A percentile compares a stretch with the other conserved stretches of the same genome.
phyloP scores from a whole-genome alignment of 192 early-diverging fungal species.

The Linderina pennispora region DNA sequence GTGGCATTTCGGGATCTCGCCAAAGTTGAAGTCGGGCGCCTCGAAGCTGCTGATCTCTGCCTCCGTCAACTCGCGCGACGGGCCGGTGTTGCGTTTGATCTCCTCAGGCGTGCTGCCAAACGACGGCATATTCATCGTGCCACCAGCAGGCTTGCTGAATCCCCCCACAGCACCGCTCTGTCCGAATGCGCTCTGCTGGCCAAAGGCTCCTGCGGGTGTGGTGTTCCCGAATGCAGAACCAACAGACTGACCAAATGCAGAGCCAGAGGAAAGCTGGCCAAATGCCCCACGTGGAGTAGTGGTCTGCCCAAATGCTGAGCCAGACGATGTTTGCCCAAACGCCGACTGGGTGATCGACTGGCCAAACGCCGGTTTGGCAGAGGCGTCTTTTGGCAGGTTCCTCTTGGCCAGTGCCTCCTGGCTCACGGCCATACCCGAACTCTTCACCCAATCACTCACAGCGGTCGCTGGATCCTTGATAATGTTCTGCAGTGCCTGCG shows the following conservation, averaged over 20 bases:
- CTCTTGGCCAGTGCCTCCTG: no score
- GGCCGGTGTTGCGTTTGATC: slow-evolving; percentile 2
- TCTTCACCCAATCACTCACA: slow-evolving; percentile 25
- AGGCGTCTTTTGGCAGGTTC: no score
- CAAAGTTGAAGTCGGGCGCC: slow-evolving; percentile 13
- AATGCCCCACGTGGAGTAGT: not conserved
- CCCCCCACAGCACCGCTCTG: no score
- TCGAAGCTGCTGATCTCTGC: slow-evolving; percentile 22
- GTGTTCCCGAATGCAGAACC: not conserved
- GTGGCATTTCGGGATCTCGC: slow-evolving; percentile 25
- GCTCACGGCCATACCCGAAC: no score
- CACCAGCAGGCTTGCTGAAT: no score
- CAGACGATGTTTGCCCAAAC: not conserved
- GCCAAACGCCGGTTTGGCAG: slow-evolving; percentile 6
- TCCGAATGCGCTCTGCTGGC: no score
- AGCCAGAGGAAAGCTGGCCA: not conserved
- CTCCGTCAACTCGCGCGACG: slow-evolving; percentile 10
- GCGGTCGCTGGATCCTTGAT: slow-evolving; percentile 4
- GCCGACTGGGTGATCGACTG: not conserved
- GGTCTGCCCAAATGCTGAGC: not conserved
- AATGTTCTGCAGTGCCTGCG: slow-evolving; percentile 10
- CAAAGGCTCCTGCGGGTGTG: not conserved
- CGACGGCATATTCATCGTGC: no score
- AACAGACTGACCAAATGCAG: slow-evolving; percentile 6
- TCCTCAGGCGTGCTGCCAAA: not conserved